Conservation (phyloP, 1,139 yeast genomes). For the Saccharomyces hybrid region DNA sequence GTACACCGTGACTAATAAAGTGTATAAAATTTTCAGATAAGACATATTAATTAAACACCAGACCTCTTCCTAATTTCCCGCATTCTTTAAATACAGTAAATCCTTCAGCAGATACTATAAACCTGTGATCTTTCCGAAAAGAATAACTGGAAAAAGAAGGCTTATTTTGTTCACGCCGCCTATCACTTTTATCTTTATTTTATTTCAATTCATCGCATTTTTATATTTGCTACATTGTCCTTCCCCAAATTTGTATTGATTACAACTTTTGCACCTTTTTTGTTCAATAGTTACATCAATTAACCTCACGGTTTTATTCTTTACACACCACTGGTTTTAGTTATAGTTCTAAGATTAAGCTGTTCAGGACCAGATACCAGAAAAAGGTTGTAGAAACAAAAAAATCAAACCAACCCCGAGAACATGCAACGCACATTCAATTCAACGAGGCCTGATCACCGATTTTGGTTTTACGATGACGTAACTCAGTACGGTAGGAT, state of each 20-base stretch:
- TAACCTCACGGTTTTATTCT: background rate
- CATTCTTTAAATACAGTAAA: background rate
- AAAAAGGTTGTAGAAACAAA: background rate
- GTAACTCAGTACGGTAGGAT: slow-evolving; percentile 26
- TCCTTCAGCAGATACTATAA: background rate
- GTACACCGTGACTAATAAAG: too few species aligned
- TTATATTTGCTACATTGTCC: background rate
- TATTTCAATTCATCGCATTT: background rate
- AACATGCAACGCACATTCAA: slow-evolving; percentile 26
- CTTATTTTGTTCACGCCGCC: background rate
- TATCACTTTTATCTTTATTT: background rate
- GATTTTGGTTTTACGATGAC: slow-evolving; percentile 37
- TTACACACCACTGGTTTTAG: background rate
- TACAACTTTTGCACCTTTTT: background rate
- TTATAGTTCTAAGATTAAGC: background rate
- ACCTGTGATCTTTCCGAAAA: background rate
- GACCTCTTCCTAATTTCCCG: background rate
- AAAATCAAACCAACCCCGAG: background rate
- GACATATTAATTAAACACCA: background rate
- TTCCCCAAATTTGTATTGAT: background rate
- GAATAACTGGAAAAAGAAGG: background rate
- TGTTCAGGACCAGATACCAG: background rate
- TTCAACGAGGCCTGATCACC: slow-evolving; percentile 3
- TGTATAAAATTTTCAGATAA: too few species aligned
- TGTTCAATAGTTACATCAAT: background rate